phyloP scores from a whole-genome alignment of 352 stramenopile genomes.

The Pythium apleroticum region DNA sequence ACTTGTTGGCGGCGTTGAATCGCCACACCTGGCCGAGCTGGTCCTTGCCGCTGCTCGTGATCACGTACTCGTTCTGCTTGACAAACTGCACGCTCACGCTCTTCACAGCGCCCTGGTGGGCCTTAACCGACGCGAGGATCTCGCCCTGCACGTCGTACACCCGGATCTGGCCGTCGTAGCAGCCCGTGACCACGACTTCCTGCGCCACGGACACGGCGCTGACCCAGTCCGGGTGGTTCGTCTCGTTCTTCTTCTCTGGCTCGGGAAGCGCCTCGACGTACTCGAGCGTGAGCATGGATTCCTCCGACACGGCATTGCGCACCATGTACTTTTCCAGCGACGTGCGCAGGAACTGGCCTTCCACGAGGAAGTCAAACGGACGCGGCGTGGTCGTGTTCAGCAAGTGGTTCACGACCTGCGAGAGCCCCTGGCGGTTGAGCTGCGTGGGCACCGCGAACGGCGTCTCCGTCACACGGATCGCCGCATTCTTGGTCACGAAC shows the following conservation, averaged over 20 bases:
- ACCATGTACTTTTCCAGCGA: slow-evolving; percentile 80
- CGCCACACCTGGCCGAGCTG: slow-evolving; percentile 71
- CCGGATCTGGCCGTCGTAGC: slow-evolving; percentile 85
- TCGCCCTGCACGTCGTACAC: slow-evolving; percentile 65
- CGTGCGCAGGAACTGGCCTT: slow-evolving; percentile 71
- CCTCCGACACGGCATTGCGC: slow-evolving; percentile 63
- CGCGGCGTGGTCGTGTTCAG: slow-evolving; percentile 55
- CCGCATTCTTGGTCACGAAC: slow-evolving; percentile 87
- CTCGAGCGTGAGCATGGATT: slow-evolving; percentile 85
- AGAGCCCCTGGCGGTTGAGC: slow-evolving; percentile 78
- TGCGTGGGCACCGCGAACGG: slow-evolving; percentile 85
- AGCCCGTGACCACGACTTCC: slow-evolving; percentile 72
- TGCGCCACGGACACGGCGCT: slow-evolving; percentile 57
- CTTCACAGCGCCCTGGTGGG: slow-evolving; percentile 79
- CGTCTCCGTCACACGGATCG: slow-evolving; percentile 88
- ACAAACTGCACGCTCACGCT: slow-evolving; percentile 44
- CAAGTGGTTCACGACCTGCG: slow-evolving; percentile 89
- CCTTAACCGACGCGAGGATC: slow-evolving; percentile 62
- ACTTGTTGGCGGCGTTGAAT: slow-evolving; percentile 36
- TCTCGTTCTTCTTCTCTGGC: slow-evolving; percentile 61
- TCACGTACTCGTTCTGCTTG: slow-evolving; percentile 47
- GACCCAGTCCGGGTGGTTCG: slow-evolving; percentile 86
- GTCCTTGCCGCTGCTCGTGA: slow-evolving; percentile 79
- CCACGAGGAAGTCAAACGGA: slow-evolving; percentile 88
- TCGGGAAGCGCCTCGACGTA: slow-evolving; percentile 85